These are phyloP conservation scores for Penicillium paneum DNA, from an alignment of 2,329 filamentous ascomycete species.

Conservation along the genomic window DNA sequence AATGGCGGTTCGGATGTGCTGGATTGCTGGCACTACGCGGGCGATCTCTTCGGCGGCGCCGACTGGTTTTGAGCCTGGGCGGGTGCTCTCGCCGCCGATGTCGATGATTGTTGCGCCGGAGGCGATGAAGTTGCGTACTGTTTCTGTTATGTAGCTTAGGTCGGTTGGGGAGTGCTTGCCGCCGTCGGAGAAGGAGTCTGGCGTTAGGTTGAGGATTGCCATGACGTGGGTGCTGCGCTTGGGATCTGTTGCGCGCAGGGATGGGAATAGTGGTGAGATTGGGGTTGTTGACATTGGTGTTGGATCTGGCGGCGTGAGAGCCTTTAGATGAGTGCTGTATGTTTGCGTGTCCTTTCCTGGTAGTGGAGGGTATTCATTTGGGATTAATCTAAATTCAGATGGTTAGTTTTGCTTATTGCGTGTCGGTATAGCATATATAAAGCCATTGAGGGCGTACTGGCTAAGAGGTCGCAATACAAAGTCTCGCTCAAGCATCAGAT, in stretches of 20 bases:
- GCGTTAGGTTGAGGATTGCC: conserved; percentile 92
- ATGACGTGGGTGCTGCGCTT: conserved; percentile 71
- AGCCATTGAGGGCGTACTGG: conserved; percentile 32
- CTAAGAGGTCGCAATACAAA: conserved; percentile 87
- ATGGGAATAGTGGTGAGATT: conserved; percentile 41
- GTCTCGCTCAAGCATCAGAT: conserved; percentile 80
- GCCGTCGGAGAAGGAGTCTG: conserved; percentile 95
- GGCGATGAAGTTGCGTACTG: conserved; percentile 60
- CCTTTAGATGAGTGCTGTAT: conserved; percentile 36
- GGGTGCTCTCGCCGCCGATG: conserved; percentile 88
- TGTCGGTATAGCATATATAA: background rate
- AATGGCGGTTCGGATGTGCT: conserved; percentile 62
- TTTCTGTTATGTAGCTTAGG: conserved; percentile 51
- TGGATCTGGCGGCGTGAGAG: conserved; percentile 35
- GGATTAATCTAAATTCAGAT: conserved; percentile 37
- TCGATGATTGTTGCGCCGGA: conserved; percentile 82
- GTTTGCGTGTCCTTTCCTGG: conserved; percentile 25
- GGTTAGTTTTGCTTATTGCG: background rate
- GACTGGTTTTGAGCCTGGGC: conserved; percentile 69
- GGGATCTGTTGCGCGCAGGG: conserved; percentile 57
- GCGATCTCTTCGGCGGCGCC: conserved; percentile 68
- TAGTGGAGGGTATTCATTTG: conserved; percentile 36
- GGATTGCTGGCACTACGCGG: conserved; percentile 76
- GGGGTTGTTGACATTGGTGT: conserved; percentile 40
- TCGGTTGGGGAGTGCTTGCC: conserved; percentile 58